These are phyloP conservation scores for Ophiostoma piceae DNA, from an alignment of 2,329 filamentous ascomycete genomes.

Conservation along the genomic window DNA sequence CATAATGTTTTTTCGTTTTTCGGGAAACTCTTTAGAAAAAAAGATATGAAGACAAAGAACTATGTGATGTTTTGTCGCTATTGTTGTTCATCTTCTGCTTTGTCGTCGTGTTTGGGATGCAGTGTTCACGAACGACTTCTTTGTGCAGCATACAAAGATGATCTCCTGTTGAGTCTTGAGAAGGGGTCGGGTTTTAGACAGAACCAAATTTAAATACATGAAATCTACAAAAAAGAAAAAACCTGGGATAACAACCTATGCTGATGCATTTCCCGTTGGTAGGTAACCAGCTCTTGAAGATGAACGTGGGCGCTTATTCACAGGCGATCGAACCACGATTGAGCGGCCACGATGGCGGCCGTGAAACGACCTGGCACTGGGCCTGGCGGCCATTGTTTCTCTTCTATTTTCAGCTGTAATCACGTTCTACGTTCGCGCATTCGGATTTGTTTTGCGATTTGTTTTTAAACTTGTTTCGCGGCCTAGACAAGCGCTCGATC, in stretches of 20 bases:
- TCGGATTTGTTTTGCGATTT: not conserved
- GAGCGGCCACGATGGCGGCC: conserved; percentile 7
- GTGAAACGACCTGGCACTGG: conserved; percentile 11
- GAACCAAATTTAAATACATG: no score
- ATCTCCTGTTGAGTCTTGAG: not conserved
- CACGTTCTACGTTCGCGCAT: not conserved
- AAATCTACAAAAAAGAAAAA: not conserved
- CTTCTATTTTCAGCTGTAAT: not conserved
- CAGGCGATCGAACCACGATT: conserved; percentile 9
- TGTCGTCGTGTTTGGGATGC: not conserved
- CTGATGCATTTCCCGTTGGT: not conserved
- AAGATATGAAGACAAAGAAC: not conserved
- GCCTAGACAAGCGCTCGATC: not conserved
- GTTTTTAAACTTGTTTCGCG: not conserved
- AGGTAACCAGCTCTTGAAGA: not conserved
- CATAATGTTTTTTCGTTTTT: not conserved
- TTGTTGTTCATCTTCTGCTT: not conserved
- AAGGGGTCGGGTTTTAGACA: not conserved
- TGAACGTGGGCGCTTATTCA: conserved; percentile 18
- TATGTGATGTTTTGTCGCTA: not conserved
- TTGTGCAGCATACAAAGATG: not conserved
- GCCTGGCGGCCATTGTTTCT: not conserved
- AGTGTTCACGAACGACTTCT: conserved; percentile 2
- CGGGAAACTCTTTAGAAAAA: not conserved
- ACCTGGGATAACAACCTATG: not conserved